Evolutionary conservation across 2,329 filamentous ascomycete species (phyloP), one percentile per base, ranked within the genome.

Genomic region (Fusarium circinatum): DNA sequence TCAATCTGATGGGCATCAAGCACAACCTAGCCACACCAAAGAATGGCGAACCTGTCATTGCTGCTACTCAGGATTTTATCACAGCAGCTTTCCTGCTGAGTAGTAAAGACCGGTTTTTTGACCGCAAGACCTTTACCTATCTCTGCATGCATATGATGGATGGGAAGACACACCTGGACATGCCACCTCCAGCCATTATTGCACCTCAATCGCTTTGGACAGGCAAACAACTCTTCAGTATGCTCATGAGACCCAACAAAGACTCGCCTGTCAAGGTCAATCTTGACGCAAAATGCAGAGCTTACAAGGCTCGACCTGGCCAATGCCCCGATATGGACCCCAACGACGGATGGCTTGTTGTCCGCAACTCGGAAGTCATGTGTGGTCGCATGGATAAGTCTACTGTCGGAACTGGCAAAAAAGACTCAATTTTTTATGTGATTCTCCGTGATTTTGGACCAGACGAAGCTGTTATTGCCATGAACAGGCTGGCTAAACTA

Each of bases 11-110:
- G 96, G 96, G 96, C 47, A 95, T 99, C 63, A 98, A 98, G 84
- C 91, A 98, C 86, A 99, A 99, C 81, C 84, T 99, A 66, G 93
- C 93, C 8, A 99, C 96, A 0, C 96, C 96, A 2, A 98, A 98
- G 83, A 98, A 98, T 84, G 96, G 96, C 80, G 96, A 98, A 77
- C 96, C 96, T 4, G 97, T 99, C 78, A 98, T 99, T 84, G 95
- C 95, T 24, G 96, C 96, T n/a, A 99, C 97, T 36, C 96, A 99
- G 79, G 96, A 99, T 87, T 99, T 99, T 84, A 98, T 99, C 78
- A 98, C 96, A 32, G 95, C 95, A 8, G 94, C 96, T 1, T 99
- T 95, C 80, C 85, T 98, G 8, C 86, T 98, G 32, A 98, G 94
- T 77, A 93, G 92, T 82, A 98, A 98, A 80, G 96, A 98, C 80